Evolutionary conservation across 2,329 filamentous ascomycete species (phyloP), one percentile per base, ranked within the genome.

Genomic region (Phyllosticta citriasiana): DNA sequence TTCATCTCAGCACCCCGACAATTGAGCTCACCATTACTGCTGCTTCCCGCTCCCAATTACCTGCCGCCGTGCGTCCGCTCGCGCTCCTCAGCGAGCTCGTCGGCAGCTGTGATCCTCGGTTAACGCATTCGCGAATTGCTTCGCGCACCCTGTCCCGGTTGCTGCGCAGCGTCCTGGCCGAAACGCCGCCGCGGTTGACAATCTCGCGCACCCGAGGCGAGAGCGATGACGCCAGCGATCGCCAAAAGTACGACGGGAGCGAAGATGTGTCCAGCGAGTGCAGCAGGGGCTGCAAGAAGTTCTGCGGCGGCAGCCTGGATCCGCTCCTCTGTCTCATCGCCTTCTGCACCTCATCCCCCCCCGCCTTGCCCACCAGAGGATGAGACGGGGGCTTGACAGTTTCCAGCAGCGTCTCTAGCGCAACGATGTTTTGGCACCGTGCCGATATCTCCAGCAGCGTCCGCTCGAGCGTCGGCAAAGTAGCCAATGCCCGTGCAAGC

Each of bases 21-120:
- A 97, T 85, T 67, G 89, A 89, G 58, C 89, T 88, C 52, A 96
- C 88, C 93, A 97, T 97, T 55, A 97, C 92, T 1, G 92, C 91
- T 55, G 92, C 88, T 76, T 97, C 94, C 50, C 93, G 83, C 69
- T 97, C 93, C 90, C 91, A 97, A 61, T 78, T 82, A 6, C 77
- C 79, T 64, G 73, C 76, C 64, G 77, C 77, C 12, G 76, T 76
- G n/a, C 76, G 70, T 52, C 80, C 74, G 35, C 73, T 72, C 55
- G 40, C n/a, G 66, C 71, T 78, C 63, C 65, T 72, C 54, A 84
- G 70, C 0, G 79, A 70, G 25, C 71, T 82, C 14, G 79, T 81
- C 1, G 90, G 89, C 57, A 88, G 71, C 71, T 86, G 84, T 40
- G 86, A 88, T 0, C 93, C 93, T 57, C 83, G 83, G 63, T 92